Base-by-base conservation (phyloP, 768 basidiomycete species). In the Mrakia blollopis region DNA sequence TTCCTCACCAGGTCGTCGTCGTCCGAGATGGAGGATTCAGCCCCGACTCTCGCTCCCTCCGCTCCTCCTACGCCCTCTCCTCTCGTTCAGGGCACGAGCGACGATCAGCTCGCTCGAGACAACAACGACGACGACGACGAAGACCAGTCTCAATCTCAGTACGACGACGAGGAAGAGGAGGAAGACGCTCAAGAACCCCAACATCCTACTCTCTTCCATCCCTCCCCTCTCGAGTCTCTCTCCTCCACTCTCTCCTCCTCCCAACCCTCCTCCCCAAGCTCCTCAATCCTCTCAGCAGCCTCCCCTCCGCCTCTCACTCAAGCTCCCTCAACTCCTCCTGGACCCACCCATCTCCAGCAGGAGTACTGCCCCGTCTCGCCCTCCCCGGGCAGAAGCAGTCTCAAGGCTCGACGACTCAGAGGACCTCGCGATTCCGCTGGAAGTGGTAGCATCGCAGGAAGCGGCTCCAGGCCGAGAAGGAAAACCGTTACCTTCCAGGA, bases 401-500 rank as follows among this genome's bases (percentile, higher is more conserved):
- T 78, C 54, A 78, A 74, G 60, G 57, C 77, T 13, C 52, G 72
- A 6, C 70, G 50, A 3, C 28, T 60, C 44, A 50, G 39, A 16
- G 73, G 73, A 6, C 73, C 73, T n/a, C 60, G 73, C 21, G 73
- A 62, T n/a, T 47, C 13, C 69, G 68, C 68, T 60, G 61, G 32
- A n/a, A 35, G 79, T 10, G 47, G 47, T 21, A 18, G 47, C 16
- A 50, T 39, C 67, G 39, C 52, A 63, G 65, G 70, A 68, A 41
- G 52, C 60, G 72, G 57, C 70, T 70, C 61, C 41, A 73, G 76
- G 80, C 81, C 88, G 80, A 86, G 88, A 39, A 83, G 91, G 78
- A 93, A 92, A 82, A 92, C 88, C 0, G 93, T 94, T 37, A 91
- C 88, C 1, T 94, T 91, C 76, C 87, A 90, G 81, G 90, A 91